Evolutionary conservation across 192 early-diverging fungal genomes (phyloP), one percentile per base, ranked within the genome.

Genomic region (Cladochytrium replicatum): DNA sequence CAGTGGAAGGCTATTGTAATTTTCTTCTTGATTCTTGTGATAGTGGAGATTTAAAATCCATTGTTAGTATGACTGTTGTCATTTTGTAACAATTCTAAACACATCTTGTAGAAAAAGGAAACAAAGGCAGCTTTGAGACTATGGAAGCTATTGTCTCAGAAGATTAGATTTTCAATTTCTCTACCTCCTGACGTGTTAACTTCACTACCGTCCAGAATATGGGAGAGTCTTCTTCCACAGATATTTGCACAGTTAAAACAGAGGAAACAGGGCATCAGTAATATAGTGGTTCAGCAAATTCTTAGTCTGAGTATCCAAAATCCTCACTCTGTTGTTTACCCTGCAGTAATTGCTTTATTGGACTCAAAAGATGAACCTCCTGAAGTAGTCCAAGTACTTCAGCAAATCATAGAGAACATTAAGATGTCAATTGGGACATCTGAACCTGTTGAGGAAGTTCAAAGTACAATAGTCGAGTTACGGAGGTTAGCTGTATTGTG

Each of bases 401-500:
- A 66, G 17, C 54, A 61, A 22, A 23, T 66, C 8, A 41, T 78
- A 8, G 39, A 58, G 0, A 48, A 26, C 1, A 74, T 74, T 41
- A 64, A 80, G 24, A 55, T 58, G n/a, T 50, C 49, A 5, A 37
- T 79, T 6, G n/a, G n/a, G n/a, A n/a, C n/a, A n/a, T n/a, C n/a
- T n/a, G n/a, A n/a, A n/a, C n/a, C n/a, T n/a, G 58, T 86, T 17
- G 41, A 60, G 0, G 77, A 83, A 41, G 71, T 79, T 0, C 58
- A 62, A 22, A 57, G 55, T 13, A 61, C 81, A 52, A 74, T 85
- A 13, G 62, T 65, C 9, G 82, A 84, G 47, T 56, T 89, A 17
- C 73, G 82, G 32, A 62, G 72, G 23, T 59, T 86, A 0, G 84
- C 88, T 0, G 84, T 91, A 21, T 52, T 91, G 2, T 86, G 87